A percentile compares a stretch with the other conserved stretches of the same genome.
Evolutionary conservation across 768 basidiomycete species (phyloP).

Genomic region (Boletus vinaceobasis): DNA sequence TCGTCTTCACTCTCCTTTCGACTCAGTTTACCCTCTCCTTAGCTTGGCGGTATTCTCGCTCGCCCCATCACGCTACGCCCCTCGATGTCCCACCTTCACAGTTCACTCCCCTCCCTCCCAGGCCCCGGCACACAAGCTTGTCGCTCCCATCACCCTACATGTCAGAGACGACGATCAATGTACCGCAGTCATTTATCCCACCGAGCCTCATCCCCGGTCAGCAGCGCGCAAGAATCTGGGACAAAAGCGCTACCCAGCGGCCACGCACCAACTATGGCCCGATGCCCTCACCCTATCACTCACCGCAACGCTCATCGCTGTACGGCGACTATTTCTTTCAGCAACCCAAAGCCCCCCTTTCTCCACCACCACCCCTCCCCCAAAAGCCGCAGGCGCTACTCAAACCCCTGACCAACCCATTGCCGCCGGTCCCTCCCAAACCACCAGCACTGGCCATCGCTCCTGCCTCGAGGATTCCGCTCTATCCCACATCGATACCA

Average conservation of each 20-base stretch:
- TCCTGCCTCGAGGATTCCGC: constrained; percentile 24
- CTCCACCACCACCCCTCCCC: constrained; percentile 30
- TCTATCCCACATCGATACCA: constrained; percentile 34
- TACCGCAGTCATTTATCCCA: constrained; percentile 17
- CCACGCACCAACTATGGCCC: constrained; percentile 12
- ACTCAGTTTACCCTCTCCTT: constrained; percentile 1
- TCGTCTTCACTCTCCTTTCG: not conserved
- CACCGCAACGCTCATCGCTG: constrained; percentile 15
- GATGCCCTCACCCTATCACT: constrained; percentile 4
- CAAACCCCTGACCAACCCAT: constrained; percentile 31
- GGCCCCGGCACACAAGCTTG: constrained; percentile 23
- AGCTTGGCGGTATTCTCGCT: constrained; percentile 19
- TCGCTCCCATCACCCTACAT: constrained; percentile 5
- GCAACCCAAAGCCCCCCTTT: constrained; percentile 15
- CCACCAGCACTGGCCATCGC: constrained; percentile 22
- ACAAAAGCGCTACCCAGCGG: constrained; percentile 9
- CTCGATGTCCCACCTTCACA: constrained; percentile 16
- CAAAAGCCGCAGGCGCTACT: constrained; percentile 28
- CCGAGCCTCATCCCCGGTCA: constrained; percentile 24
- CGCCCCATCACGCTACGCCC: constrained; percentile 21
- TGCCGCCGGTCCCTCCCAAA: constrained; percentile 42
- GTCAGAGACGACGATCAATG: not conserved
- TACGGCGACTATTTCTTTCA: constrained; percentile 30
- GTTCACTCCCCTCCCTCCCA: constrained; percentile 5
- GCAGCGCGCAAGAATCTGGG: constrained; percentile 22